Conservation (phyloP, 805 yeast genomes). For the Saturnispora bothae region DNA sequence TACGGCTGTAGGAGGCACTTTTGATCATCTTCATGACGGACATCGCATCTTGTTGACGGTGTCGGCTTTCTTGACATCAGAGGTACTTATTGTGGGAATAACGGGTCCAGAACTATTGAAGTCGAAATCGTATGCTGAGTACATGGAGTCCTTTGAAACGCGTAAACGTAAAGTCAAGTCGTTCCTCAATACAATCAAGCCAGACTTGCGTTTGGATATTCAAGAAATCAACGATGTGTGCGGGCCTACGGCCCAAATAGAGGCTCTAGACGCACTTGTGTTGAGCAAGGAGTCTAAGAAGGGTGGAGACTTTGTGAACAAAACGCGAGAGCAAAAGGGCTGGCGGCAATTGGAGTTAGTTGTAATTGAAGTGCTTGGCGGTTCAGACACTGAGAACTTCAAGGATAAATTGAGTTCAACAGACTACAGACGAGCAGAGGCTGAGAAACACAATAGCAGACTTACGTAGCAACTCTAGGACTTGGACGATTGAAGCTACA, state of each 20-base stretch:
- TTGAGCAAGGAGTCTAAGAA: slow-evolving; percentile 68
- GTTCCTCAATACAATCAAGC: slow-evolving; percentile 42
- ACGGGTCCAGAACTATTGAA: slow-evolving; percentile 65
- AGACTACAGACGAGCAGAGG: slow-evolving; percentile 43
- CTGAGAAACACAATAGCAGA: slow-evolving; percentile 13
- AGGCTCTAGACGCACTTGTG: slow-evolving; percentile 67
- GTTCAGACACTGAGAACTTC: slow-evolving; percentile 35
- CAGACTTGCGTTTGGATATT: slow-evolving; percentile 37
- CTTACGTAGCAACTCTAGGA: no score
- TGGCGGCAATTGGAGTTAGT: slow-evolving; percentile 41
- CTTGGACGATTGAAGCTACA: no score
- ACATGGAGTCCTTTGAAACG: slow-evolving; percentile 44
- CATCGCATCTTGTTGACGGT: slow-evolving; percentile 77
- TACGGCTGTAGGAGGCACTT: slow-evolving; percentile 85
- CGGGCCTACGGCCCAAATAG: slow-evolving; percentile 82
- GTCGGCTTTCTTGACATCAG: slow-evolving; percentile 49
- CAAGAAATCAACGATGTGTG: slow-evolving; percentile 72
- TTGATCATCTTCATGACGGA: slow-evolving; percentile 94
- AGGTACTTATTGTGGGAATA: slow-evolving; percentile 63
- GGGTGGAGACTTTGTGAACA: slow-evolving; percentile 70
- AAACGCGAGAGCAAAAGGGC: slow-evolving; percentile 45
- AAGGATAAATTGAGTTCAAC: slow-evolving; percentile 80
- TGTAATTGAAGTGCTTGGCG: slow-evolving; percentile 57
- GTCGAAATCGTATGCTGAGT: slow-evolving; percentile 65
- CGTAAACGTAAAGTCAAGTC: slow-evolving; percentile 38